phyloP scores from a whole-genome alignment of 345 rosid species.

The Euphorbia peplus region DNA sequence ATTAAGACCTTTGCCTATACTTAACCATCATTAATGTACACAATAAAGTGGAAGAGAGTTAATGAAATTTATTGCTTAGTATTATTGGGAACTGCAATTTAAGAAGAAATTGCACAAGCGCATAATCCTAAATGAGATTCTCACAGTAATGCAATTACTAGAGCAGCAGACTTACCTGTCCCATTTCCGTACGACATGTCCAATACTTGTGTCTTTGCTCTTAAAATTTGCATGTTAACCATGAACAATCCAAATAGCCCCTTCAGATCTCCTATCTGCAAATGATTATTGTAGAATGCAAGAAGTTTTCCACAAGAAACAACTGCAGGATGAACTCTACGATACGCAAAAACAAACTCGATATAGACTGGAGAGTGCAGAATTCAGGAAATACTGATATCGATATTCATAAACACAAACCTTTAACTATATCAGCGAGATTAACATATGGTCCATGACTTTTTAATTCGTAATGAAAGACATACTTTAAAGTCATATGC shows the following conservation, averaged over 20 bases:
- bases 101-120: neutral
- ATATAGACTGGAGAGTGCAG: neutral
- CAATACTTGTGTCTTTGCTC: conserved; percentile 65
- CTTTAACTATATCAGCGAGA: neutral
- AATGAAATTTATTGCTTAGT: neutral
- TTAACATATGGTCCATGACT: neutral
- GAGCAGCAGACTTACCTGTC: conserved; percentile 46
- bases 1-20: neutral
- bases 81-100: neutral
- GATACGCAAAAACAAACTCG: neutral
- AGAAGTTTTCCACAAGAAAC: neutral
- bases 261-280: conserved; percentile 85
- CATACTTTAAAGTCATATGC: neutral
- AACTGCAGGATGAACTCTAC: neutral
- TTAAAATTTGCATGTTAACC: conserved; percentile 59
- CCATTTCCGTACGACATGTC: conserved; percentile 76
- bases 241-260: conserved; percentile 80
- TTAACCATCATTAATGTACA: neutral
- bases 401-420: neutral
- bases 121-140: neutral
- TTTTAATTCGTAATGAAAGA: neutral
- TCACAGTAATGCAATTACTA: neutral
- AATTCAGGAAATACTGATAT: neutral
- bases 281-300: conserved; percentile 4
- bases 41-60: neutral